Evolutionary conservation across 176 grass and related monocot species (phyloP).

Genomic region (Oryza punctata): DNA sequence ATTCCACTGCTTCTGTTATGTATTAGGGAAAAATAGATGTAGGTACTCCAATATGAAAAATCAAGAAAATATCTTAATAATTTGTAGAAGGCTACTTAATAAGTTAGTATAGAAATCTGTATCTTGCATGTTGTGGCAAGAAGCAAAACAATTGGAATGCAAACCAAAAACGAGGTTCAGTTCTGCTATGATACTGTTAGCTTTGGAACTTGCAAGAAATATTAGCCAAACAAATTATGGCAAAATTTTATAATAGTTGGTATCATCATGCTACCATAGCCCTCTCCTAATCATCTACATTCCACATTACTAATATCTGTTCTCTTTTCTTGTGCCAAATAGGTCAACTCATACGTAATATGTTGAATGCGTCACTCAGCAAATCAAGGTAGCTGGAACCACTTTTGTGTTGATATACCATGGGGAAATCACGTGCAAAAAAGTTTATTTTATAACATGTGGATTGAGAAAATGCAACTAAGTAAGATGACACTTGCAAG

Average conservation of each 20-base stretch:
- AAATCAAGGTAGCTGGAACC: neutral
- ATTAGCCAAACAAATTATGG: neutral
- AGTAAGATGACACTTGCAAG: neutral
- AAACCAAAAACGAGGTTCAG: neutral
- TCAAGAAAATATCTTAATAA: neutral
- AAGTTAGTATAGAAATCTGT: conserved; percentile 19
- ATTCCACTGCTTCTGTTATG: conserved; percentile 63
- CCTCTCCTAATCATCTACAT: neutral
- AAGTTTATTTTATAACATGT: neutral
- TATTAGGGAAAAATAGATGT: conserved; percentile 28
- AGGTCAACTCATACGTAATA: neutral
- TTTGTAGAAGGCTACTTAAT: neutral
- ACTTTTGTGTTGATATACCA: neutral
- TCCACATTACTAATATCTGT: neutral
- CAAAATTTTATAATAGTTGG: neutral
- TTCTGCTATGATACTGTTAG: neutral
- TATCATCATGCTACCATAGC: neutral
- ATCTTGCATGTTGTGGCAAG: neutral
- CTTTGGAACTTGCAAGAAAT: neutral
- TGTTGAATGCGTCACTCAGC: conserved; percentile 1
- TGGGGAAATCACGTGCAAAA: neutral
- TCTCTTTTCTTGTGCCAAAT: neutral
- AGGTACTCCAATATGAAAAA: neutral
- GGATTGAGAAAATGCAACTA: neutral
- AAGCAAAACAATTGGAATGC: conserved; percentile 3